These are phyloP conservation scores for Yarrowia deformans DNA, from an alignment of 805 yeast genomes.

Conservation along the genomic window DNA sequence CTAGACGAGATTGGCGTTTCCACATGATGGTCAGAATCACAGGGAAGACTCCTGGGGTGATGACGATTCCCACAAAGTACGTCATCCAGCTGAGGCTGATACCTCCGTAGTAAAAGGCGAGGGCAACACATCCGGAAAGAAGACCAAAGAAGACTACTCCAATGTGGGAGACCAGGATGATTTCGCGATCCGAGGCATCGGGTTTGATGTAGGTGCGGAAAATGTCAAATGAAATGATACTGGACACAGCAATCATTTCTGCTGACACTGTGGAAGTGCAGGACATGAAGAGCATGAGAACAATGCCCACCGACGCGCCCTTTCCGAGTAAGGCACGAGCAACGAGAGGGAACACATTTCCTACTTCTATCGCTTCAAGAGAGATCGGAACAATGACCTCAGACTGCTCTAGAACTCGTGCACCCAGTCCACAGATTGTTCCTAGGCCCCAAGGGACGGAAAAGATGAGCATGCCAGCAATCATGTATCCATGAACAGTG, in stretches of 20 bases:
- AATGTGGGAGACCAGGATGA: constrained; percentile 56
- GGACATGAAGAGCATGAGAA: constrained; percentile 53
- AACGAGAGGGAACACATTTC: constrained; percentile 68
- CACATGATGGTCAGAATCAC: constrained; percentile 63
- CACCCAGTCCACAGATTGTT: constrained; percentile 52
- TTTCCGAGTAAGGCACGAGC: constrained; percentile 82
- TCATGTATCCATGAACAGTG: constrained; percentile 55
- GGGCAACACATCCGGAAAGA: constrained; percentile 77
- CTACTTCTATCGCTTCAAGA: constrained; percentile 79
- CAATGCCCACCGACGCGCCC: constrained; percentile 82
- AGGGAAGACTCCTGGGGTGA: constrained; percentile 51
- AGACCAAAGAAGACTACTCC: constrained; percentile 54
- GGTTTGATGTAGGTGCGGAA: constrained; percentile 56
- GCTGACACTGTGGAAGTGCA: constrained; percentile 55
- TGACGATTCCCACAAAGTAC: constrained; percentile 74
- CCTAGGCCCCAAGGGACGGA: constrained; percentile 54
- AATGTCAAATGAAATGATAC: constrained; percentile 57
- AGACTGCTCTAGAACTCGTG: constrained; percentile 61
- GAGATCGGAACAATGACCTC: constrained; percentile 57
- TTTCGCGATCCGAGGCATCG: constrained; percentile 53
- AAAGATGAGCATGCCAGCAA: constrained; percentile 57
- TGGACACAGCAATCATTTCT: constrained; percentile 54
- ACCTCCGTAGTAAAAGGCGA: constrained; percentile 77
- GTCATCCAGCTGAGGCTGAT: constrained; percentile 78
- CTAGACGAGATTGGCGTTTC: constrained; percentile 41